phyloP scores from a whole-genome alignment of 2,329 filamentous ascomycete species.

The Fusarium sp. region DNA sequence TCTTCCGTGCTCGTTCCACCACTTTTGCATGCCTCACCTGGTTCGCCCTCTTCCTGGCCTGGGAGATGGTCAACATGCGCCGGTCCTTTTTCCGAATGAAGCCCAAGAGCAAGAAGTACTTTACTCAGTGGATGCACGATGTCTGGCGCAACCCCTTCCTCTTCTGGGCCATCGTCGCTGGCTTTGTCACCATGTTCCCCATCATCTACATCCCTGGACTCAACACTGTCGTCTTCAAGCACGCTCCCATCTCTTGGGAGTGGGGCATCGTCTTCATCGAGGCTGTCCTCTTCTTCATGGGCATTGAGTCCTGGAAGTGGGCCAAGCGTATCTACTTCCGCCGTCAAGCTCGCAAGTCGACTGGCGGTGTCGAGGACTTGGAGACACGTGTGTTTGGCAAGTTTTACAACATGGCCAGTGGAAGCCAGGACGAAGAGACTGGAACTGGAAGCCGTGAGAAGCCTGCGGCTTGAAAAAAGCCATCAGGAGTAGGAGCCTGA shows the following conservation, averaged over 20 bases:
- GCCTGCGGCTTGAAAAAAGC: background rate
- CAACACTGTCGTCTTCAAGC: constrained; percentile 68
- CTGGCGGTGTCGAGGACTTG: constrained; percentile 40
- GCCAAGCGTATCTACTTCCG: constrained; percentile 61
- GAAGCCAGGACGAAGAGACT: constrained; percentile 37
- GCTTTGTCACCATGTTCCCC: constrained; percentile 61
- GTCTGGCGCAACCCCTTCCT: constrained; percentile 78
- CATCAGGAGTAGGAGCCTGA: background rate
- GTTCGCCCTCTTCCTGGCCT: constrained; percentile 80
- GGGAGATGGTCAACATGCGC: constrained; percentile 80
- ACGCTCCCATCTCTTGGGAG: constrained; percentile 69
- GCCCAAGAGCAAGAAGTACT: constrained; percentile 68
- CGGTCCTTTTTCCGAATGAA: constrained; percentile 80
- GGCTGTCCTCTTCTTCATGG: constrained; percentile 67
- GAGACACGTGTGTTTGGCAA: constrained; percentile 50
- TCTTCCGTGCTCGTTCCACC: constrained; percentile 77
- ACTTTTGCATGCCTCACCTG: constrained; percentile 80
- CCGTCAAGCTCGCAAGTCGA: constrained; percentile 44
- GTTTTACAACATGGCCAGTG: constrained; percentile 43
- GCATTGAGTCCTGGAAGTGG: constrained; percentile 70
- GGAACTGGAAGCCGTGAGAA: constrained; percentile 11
- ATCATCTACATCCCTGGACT: constrained; percentile 69
- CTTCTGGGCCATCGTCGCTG: constrained; percentile 69
- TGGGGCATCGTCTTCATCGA: constrained; percentile 70
- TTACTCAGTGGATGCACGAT: constrained; percentile 74